A percentile compares a stretch with the other conserved stretches of the same genome.
phyloP scores from a whole-genome alignment of 257 asterid genomes.

The Salvia miltiorrhiza region DNA sequence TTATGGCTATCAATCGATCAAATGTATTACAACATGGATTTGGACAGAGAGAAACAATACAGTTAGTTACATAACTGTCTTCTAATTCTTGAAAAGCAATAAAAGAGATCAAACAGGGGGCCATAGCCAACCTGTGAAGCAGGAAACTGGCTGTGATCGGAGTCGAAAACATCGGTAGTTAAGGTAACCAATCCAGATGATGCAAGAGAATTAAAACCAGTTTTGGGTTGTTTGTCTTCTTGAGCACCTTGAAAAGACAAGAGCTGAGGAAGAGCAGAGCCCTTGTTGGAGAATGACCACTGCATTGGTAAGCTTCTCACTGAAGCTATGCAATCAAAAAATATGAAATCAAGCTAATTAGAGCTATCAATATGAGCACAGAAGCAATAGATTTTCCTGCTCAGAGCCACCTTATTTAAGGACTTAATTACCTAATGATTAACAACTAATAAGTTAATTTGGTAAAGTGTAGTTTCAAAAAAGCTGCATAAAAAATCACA shows the following conservation, averaged over 20 bases:
- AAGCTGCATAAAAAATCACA: slow-evolving; percentile 17
- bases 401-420: background rate
- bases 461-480: slow-evolving; percentile 20
- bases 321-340: slow-evolving; percentile 39
- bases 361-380: slow-evolving; percentile 5
- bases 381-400: slow-evolving; percentile 6
- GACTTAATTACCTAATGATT: slow-evolving; percentile 20
- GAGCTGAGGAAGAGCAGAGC: slow-evolving; percentile 42
- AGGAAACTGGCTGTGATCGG: slow-evolving; percentile 29
- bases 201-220: slow-evolving; percentile 63
- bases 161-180: slow-evolving; percentile 40
- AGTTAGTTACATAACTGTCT: background rate
- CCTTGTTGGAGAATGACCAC: slow-evolving; percentile 63
- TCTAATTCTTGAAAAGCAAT: background rate
- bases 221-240: slow-evolving; percentile 41
- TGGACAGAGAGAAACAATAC: background rate
- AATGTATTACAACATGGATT: background rate
- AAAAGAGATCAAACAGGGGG: background rate
- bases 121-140: slow-evolving; percentile 40
- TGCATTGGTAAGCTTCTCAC: slow-evolving; percentile 52
- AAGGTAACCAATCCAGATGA: slow-evolving; percentile 56
- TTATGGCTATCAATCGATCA: too few relatives aligned
- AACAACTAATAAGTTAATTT: slow-evolving; percentile 14
- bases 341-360: too few relatives aligned
- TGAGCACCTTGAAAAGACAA: slow-evolving; percentile 42